These are phyloP conservation scores for Lepiota brunneoincarnata DNA, from an alignment of 768 basidiomycete genomes.

Conservation along the genomic window DNA sequence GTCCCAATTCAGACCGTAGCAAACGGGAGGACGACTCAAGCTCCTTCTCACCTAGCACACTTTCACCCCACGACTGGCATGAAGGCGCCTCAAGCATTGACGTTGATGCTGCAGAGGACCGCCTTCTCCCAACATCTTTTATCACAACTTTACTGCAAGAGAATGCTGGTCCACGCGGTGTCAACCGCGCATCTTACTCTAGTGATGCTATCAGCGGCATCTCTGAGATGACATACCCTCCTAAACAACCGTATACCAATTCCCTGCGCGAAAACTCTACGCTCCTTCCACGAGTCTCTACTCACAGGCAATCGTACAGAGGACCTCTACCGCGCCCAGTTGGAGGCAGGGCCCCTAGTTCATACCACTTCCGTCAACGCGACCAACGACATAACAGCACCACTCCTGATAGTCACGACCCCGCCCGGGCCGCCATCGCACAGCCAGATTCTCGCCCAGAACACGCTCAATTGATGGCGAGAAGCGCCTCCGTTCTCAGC, in stretches of 20 bases:
- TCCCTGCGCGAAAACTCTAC: conserved; percentile 7
- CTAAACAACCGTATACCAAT: conserved; percentile 16
- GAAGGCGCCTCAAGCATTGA: conserved; percentile 59
- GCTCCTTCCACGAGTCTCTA: background rate
- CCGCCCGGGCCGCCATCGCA: background rate
- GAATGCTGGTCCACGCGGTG: conserved; percentile 27
- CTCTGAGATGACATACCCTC: conserved; percentile 57
- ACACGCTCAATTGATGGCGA: background rate
- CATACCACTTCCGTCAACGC: background rate
- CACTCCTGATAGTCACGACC: background rate
- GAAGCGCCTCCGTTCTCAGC: background rate
- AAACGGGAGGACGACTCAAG: background rate
- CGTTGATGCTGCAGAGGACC: conserved; percentile 54
- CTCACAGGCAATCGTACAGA: background rate
- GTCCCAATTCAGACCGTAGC: background rate
- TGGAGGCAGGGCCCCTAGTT: conserved; percentile 4
- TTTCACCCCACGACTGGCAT: conserved; percentile 55
- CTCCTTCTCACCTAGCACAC: conserved; percentile 14
- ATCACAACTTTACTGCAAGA: conserved; percentile 56
- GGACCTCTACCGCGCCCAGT: conserved; percentile 1
- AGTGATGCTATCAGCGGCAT: conserved; percentile 47
- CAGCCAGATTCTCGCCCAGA: background rate
- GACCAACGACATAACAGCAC: background rate
- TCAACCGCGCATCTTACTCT: conserved; percentile 27
- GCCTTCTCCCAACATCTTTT: conserved; percentile 57